Evolutionary conservation across 2,329 filamentous ascomycete species (phyloP), one percentile per base, ranked within the genome.

Genomic region (Aspergillus pseudoterreus): DNA sequence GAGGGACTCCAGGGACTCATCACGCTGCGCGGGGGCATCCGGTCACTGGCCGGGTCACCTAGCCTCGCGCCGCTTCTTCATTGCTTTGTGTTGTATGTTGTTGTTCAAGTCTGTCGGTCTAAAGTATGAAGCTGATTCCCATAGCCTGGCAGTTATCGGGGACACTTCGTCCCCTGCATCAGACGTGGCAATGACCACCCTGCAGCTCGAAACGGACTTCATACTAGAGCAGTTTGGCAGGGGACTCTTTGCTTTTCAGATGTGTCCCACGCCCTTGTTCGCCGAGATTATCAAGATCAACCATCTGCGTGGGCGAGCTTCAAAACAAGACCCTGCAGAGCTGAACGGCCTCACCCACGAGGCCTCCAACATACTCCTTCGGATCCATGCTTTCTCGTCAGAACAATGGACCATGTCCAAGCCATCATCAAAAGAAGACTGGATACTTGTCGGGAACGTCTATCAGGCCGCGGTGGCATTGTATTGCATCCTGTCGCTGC

Each of bases 401-500:
- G 59, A 62, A 14, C 36, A 56, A 27, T 72, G 70, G 66, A 61
- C 63, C 4, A 51, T 55, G 10, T 60, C 60, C 10, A 70, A 68
- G 30, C 50, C 56, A 6, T 52, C 33, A 2, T 54, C 58, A 0
- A 54, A 53, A 11, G 41, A 63, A 27, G 58, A 64, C 24, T 68
- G 68, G 63, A 39, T 61, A 4, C 55, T 71, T 9, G 42, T 71
- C 21, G 66, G 59, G 12, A 54, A 56, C 6, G 53, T 66, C n/a
- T 68, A 68, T 46, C 66, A 67, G 43, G 57, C 61, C 8, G 61
- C 72, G 6, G 56, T 65, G 10, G 57, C 63, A 12, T 41, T 75
- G 4, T 74, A 73, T 56, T 71, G 68, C 57, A 63, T 73, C 49
- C 62, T 60, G 1, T 71, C 72, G 3, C 59, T 74, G 9, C 70